These are phyloP conservation scores for Suhomyces vadensis DNA, from an alignment of 805 yeast genomes.

Conservation along the genomic window DNA sequence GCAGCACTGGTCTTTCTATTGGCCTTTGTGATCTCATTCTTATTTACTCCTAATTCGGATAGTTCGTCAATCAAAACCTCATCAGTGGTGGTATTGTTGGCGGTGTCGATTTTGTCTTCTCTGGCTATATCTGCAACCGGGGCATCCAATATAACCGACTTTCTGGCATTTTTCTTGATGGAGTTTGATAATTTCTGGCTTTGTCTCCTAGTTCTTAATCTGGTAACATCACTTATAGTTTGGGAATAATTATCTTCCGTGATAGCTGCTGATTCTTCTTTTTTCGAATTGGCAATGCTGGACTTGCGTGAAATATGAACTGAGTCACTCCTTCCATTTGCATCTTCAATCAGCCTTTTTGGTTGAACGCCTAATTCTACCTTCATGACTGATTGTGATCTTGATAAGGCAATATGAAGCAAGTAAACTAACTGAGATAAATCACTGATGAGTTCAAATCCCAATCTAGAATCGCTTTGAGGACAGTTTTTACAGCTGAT, in stretches of 20 bases:
- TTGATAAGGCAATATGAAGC: conserved; percentile 77
- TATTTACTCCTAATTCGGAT: conserved; percentile 8
- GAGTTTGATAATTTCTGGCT: conserved; percentile 55
- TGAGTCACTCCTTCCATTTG: background rate
- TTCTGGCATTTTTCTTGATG: conserved; percentile 61
- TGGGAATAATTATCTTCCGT: conserved; percentile 58
- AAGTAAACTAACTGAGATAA: conserved; percentile 74
- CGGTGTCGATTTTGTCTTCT: conserved; percentile 20
- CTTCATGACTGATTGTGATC: conserved; percentile 65
- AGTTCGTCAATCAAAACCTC: conserved; percentile 17
- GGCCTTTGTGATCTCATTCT: background rate
- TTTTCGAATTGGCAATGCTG: background rate
- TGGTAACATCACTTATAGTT: conserved; percentile 73
- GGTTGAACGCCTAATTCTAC: conserved; percentile 12
- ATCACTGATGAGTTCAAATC: conserved; percentile 64
- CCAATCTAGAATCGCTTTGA: conserved; percentile 47
- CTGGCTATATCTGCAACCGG: conserved; percentile 50
- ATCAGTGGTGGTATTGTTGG: conserved; percentile 13
- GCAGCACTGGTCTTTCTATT: conserved; percentile 22
- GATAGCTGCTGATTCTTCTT: background rate
- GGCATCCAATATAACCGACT: conserved; percentile 64
- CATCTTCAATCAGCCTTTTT: background rate
- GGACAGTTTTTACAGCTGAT: conserved; percentile 61
- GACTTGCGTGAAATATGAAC: background rate
- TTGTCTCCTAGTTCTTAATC: conserved; percentile 73